Percentiles rank a stretch among this genome's conserved stretches.
Evolutionary conservation across 2,329 filamentous ascomycete species (phyloP).

Genomic region (Penicillium sp.): DNA sequence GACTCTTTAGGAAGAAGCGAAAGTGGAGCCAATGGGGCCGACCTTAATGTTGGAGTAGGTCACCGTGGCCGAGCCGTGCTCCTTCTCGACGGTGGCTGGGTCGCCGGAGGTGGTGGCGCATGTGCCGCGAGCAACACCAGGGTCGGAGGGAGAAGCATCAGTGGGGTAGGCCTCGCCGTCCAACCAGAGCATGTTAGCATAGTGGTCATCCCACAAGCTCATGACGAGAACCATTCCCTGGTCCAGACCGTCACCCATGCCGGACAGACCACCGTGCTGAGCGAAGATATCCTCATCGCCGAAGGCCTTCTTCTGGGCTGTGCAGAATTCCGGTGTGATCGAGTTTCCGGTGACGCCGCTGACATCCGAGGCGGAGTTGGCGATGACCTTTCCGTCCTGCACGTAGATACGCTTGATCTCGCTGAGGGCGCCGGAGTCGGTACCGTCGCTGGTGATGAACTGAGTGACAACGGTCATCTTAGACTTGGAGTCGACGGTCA

Average conservation of each 20-base stretch:
- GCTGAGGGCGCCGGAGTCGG: slow-evolving; percentile 52
- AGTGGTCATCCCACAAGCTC: slow-evolving; percentile 62
- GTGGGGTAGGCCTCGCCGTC: slow-evolving; percentile 61
- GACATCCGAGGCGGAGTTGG: slow-evolving; percentile 51
- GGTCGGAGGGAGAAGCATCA: slow-evolving; percentile 37
- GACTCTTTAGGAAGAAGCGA: slow-evolving; percentile 13
- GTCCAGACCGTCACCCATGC: slow-evolving; percentile 54
- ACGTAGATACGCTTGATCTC: slow-evolving; percentile 65
- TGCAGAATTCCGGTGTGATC: slow-evolving; percentile 59
- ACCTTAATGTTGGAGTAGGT: slow-evolving; percentile 60
- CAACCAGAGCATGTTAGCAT: slow-evolving; percentile 71
- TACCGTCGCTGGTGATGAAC: slow-evolving; percentile 55
- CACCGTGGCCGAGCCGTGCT: slow-evolving; percentile 50
- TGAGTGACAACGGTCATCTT: slow-evolving; percentile 66
- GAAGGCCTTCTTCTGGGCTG: slow-evolving; percentile 54
- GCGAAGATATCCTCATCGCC: slow-evolving; percentile 54
- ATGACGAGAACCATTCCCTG: slow-evolving; percentile 64
- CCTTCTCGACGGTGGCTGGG: slow-evolving; percentile 49
- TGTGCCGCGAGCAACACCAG: slow-evolving; percentile 54
- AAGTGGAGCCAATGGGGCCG: slow-evolving; percentile 57
- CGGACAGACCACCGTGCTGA: slow-evolving; percentile 54
- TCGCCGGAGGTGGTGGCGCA: slow-evolving; percentile 54
- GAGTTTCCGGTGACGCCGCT: slow-evolving; percentile 50
- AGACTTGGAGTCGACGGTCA: slow-evolving; percentile 58
- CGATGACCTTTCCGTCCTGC: slow-evolving; percentile 59